Conservation (phyloP, 441 rosid species). For the Populus hybrid region DNA sequence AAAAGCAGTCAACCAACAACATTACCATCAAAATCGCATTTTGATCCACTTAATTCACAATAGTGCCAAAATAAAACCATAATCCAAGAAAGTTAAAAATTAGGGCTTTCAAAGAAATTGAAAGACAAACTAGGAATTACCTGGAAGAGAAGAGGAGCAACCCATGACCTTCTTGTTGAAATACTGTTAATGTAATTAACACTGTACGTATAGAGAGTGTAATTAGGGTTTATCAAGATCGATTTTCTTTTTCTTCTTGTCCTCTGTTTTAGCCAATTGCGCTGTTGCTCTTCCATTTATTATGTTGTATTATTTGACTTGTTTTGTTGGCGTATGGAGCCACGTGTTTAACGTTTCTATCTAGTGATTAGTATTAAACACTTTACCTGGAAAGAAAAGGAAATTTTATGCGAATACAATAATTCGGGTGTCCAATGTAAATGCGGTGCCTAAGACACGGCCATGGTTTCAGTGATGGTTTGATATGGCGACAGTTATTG, state of each 20-base stretch:
- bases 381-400: too few relatives aligned
- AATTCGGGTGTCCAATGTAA: too few relatives aligned
- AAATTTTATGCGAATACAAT: too few relatives aligned
- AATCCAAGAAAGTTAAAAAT: background rate
- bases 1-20: background rate
- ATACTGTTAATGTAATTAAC: background rate
- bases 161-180: slow-evolving; percentile 47
- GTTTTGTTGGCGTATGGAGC: background rate
- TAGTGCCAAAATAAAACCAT: background rate
- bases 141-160: slow-evolving; percentile 87
- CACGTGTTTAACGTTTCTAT: background rate
- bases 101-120: background rate
- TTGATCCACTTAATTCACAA: background rate
- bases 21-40: background rate
- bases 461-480: too few relatives aligned
- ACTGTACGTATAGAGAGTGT: background rate
- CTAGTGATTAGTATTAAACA: background rate
- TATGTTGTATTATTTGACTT: background rate
- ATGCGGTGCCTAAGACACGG: too few relatives aligned
- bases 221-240: slow-evolving; percentile 7
- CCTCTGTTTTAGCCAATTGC: background rate
- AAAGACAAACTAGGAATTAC: slow-evolving; percentile 22
- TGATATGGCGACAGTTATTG: too few relatives aligned
- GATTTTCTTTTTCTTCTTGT: background rate
- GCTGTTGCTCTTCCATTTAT: background rate